Evolutionary conservation across 345 rosid species (phyloP).

Genomic region (Theobroma cacao): DNA sequence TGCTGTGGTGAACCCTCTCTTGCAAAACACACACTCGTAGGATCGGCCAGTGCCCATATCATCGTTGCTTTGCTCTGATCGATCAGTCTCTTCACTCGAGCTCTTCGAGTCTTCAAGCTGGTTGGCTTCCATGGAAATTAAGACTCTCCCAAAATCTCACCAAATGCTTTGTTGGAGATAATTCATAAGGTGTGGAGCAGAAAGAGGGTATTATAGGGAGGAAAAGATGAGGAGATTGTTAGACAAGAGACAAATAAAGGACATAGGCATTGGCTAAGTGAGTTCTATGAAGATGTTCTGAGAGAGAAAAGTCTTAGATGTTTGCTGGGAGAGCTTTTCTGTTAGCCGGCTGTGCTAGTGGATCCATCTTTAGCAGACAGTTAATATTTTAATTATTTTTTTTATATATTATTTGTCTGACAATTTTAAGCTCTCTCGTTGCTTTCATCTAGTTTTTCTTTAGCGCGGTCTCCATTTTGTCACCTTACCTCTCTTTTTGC

Average conservation of each 20-base stretch:
- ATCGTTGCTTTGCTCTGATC: constrained; percentile 24
- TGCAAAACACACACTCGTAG: constrained; percentile 75
- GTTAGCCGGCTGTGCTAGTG: constrained; percentile 31
- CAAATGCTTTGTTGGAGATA: not conserved
- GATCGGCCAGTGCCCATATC: constrained; percentile 38
- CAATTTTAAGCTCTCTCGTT: constrained; percentile 15
- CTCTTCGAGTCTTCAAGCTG: constrained; percentile 29
- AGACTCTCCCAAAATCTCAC: not conserved
- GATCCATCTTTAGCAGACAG: constrained; percentile 8
- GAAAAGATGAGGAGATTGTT: not conserved
- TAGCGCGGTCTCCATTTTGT: constrained; percentile 24
- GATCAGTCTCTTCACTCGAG: constrained; percentile 37
- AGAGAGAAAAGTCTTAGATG: constrained; percentile 31
- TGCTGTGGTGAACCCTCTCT: constrained; percentile 92
- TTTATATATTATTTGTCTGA: constrained; percentile 2
- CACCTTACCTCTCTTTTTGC: not conserved
- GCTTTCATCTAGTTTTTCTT: constrained; percentile 26
- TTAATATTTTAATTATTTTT: not conserved
- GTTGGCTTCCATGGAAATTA: constrained; percentile 33
- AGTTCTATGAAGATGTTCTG: constrained; percentile 1
- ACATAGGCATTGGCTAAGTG: constrained; percentile 23
- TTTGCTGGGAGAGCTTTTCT: not conserved
- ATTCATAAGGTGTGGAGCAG: constrained; percentile 1
- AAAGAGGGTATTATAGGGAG: constrained; percentile 13
- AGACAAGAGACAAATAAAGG: constrained; percentile 29